These are phyloP conservation scores for Mycena galopus DNA, from an alignment of 768 basidiomycete species.

Conservation along the genomic window DNA sequence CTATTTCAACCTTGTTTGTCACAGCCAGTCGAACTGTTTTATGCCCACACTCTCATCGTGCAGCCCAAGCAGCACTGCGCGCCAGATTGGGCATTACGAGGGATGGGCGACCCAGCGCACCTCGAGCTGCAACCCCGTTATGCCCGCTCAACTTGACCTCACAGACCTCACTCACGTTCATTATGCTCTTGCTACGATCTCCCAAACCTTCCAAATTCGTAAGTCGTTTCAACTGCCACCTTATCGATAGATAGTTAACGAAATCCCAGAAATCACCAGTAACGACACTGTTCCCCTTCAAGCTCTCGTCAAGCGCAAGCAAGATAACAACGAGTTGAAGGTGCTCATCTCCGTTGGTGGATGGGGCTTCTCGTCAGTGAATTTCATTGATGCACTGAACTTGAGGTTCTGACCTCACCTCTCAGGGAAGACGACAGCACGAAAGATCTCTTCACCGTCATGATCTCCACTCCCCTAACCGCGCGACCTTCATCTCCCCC, in stretches of 20 bases:
- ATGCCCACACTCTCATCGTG: constrained; percentile 29
- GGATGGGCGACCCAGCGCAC: constrained; percentile 37
- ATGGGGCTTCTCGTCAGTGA: constrained; percentile 35
- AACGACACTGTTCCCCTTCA: constrained; percentile 27
- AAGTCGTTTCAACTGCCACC: background rate
- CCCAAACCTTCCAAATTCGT: constrained; percentile 29
- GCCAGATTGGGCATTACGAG: constrained; percentile 41
- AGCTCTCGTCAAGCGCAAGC: constrained; percentile 29
- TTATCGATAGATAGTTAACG: background rate
- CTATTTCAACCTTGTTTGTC: too few species aligned
- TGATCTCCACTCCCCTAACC: constrained; percentile 30
- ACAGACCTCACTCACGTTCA: constrained; percentile 30
- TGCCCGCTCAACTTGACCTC: constrained; percentile 35
- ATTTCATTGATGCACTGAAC: constrained; percentile 5
- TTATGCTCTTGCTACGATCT: constrained; percentile 40
- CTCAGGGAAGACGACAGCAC: constrained; percentile 22
- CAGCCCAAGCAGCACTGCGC: background rate
- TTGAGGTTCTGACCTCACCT: too few species aligned
- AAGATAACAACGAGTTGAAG: constrained; percentile 20
- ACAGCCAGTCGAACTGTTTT: constrained; percentile 33
- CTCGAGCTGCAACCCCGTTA: constrained; percentile 21
- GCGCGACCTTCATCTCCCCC: constrained; percentile 39
- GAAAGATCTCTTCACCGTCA: constrained; percentile 31
- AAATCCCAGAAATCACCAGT: constrained; percentile 29
- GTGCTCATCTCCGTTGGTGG: constrained; percentile 41